A percentile compares a stretch with the other conserved stretches of the same genome.
phyloP scores from a whole-genome alignment of 768 basidiomycete species.

The Lentinula aciculospora region DNA sequence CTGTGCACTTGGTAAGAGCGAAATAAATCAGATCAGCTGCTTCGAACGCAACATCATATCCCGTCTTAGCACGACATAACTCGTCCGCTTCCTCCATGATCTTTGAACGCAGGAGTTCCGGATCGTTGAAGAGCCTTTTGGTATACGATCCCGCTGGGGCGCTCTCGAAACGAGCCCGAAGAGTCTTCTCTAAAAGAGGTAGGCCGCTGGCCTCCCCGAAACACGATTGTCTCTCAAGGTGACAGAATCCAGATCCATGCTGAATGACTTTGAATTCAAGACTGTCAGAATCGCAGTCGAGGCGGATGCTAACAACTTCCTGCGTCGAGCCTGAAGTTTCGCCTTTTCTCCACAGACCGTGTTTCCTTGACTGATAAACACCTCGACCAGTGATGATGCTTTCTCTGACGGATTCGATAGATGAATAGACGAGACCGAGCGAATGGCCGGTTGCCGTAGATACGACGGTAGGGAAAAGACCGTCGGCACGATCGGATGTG shows the following conservation, averaged over 20 bases:
- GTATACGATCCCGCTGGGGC: slow-evolving; percentile 95
- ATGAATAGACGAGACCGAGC: slow-evolving; percentile 95
- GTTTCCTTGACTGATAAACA: slow-evolving; percentile 93
- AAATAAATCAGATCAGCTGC: slow-evolving; percentile 96
- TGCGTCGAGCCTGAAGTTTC: slow-evolving; percentile 95
- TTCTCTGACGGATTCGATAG: slow-evolving; percentile 75
- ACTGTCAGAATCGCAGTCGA: slow-evolving; percentile 92
- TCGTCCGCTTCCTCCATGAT: slow-evolving; percentile 99
- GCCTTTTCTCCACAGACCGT: slow-evolving; percentile 95
- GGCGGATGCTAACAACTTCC: slow-evolving; percentile 71
- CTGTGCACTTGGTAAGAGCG: slow-evolving; percentile 76
- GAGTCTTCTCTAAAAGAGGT: slow-evolving; percentile 72
- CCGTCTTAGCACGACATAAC: slow-evolving; percentile 75
- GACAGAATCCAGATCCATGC: slow-evolving; percentile 91
- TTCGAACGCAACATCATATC: slow-evolving; percentile 87
- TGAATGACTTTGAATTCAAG: slow-evolving; percentile 89
- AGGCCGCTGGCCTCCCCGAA: slow-evolving; percentile 83
- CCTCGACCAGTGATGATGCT: slow-evolving; percentile 87
- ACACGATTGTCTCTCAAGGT: slow-evolving; percentile 81
- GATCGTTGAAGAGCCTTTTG: slow-evolving; percentile 75
- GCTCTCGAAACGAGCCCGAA: slow-evolving; percentile 61
- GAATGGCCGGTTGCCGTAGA: slow-evolving; percentile 72
- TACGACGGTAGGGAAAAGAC: slow-evolving; percentile 90
- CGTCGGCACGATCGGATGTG: slow-evolving; percentile 83
- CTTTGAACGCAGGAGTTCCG: slow-evolving; percentile 80